Base-by-base conservation (phyloP, 352 stramenopile species). In the Pythium chondricola region DNA sequence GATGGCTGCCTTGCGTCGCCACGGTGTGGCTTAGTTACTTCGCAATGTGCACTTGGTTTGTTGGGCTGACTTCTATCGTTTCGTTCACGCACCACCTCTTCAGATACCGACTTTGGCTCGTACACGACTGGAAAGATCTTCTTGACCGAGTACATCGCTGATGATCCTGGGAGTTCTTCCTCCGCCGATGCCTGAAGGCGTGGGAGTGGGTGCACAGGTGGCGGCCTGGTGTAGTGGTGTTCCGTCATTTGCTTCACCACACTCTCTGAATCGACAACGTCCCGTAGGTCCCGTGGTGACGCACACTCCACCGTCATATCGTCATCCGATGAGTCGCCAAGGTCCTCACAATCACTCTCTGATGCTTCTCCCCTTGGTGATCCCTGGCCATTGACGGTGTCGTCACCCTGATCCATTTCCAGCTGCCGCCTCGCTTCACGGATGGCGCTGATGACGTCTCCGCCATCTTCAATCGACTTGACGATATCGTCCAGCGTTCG, bases 111-210 rank as follows among this genome's bases (percentile, higher is more conserved):
- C n/a, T n/a, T n/a, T n/a, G n/a, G n/a, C n/a, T 74, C 68, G 20
- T 78, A 78, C 3, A 72, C 36, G 11, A 74, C 58, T 22, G 68
- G 68, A 38, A 78, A 78, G 4, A 78, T 39, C 2, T 56, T 44
- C 7, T 66, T 64, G 11, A 74, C 49, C 0, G 68, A 72, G 50
- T 78, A 78, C 9, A 6, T 26, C 20, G 35, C 22, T 36, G 33
- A 8, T 43, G 41, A 8, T 37, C 30, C 0, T 5, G 42, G 13
- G 18, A 33, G 8, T n/a, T n/a, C n/a, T n/a, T n/a, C n/a, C n/a
- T n/a, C n/a, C n/a, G n/a, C 11, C 21, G 26, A 8, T 26, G 30
- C 13, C 4, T 30, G 2, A 11, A 2, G 25, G 25, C 11, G 7
- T 25, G 49, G n/a, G 9, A 40, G 24, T 2, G 32, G 35, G 26